phyloP scores from a whole-genome alignment of 2,329 filamentous ascomycete genomes.

The Metarhizium robertsii region DNA sequence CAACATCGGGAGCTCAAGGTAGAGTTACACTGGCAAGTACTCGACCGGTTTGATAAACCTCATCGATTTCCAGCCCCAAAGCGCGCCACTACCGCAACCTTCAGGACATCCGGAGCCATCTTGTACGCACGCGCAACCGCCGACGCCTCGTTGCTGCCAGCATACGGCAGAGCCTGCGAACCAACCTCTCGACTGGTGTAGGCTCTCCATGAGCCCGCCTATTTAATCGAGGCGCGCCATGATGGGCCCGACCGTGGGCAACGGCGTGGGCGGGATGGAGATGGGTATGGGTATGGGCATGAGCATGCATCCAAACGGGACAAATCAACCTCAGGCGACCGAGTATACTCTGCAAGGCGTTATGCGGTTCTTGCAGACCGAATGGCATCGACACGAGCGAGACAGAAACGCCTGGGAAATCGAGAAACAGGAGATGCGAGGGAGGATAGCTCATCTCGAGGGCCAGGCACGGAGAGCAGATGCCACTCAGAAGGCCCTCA shows the following conservation, averaged over 20 bases:
- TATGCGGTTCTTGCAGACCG: constrained; percentile 97
- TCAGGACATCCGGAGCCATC: neutral
- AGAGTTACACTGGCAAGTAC: too few relatives aligned
- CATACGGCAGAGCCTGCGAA: constrained; percentile 9
- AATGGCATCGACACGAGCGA: constrained; percentile 98
- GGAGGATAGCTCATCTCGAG: constrained; percentile 87
- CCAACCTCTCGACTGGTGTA: constrained; percentile 12
- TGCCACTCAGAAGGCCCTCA: constrained; percentile 78
- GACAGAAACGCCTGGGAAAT: constrained; percentile 99
- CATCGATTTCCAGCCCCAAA: neutral
- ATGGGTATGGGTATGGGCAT: constrained; percentile 32
- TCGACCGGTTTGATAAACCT: constrained; percentile 4
- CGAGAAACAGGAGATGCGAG: constrained; percentile 98
- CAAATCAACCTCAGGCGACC: constrained; percentile 47
- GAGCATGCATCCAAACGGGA: constrained; percentile 35
- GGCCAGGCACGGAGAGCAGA: constrained; percentile 81
- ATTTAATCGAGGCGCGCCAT: constrained; percentile 26
- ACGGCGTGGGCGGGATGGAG: constrained; percentile 37
- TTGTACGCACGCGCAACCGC: neutral
- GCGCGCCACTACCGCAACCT: neutral
- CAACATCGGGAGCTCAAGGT: constrained; percentile 12
- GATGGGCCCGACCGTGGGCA: constrained; percentile 34
- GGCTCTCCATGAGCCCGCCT: constrained; percentile 28
- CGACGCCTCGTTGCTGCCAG: neutral
- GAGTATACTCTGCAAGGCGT: constrained; percentile 65